Evolutionary conservation across 2,329 filamentous ascomycete species (phyloP).

Genomic region (Penicillium occitanis): DNA sequence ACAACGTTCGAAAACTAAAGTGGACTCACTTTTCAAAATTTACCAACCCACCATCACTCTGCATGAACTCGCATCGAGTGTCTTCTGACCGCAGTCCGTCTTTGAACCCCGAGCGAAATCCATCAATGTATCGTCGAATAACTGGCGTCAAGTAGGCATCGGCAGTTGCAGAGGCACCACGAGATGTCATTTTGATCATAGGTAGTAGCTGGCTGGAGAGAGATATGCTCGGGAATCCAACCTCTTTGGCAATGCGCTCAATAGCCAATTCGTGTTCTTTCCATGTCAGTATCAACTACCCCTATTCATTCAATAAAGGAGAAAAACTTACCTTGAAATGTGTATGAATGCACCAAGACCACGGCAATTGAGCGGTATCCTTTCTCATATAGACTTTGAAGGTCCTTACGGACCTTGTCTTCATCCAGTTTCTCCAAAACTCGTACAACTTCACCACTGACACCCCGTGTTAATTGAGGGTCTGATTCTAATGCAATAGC

Average conservation of each 20-base stretch:
- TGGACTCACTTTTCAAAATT: constrained; percentile 16
- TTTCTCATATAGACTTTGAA: constrained; percentile 52
- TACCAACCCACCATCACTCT: constrained; percentile 18
- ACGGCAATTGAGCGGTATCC: constrained; percentile 40
- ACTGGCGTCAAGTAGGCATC: constrained; percentile 74
- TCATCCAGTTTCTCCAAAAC: constrained; percentile 60
- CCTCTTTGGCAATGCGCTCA: constrained; percentile 68
- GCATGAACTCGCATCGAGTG: constrained; percentile 19
- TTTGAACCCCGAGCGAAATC: constrained; percentile 62
- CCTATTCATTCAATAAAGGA: no score
- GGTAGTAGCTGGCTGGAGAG: constrained; percentile 73
- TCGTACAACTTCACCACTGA: constrained; percentile 63
- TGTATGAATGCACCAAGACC: constrained; percentile 76
- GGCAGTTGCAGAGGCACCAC: constrained; percentile 70
- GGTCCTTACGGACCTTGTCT: constrained; percentile 53
- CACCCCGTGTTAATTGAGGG: constrained; percentile 44
- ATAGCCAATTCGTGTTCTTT: constrained; percentile 70
- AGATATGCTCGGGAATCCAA: constrained; percentile 71
- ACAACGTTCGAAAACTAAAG: background rate
- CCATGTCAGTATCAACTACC: background rate
- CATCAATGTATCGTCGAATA: constrained; percentile 65
- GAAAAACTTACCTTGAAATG: constrained; percentile 57
- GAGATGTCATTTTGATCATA: constrained; percentile 74
- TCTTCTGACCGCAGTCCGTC: constrained; percentile 57
- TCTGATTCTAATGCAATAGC: constrained; percentile 23